phyloP scores from a whole-genome alignment of 1,139 yeast genomes.

The Barnettozyma hawaiiensis region DNA sequence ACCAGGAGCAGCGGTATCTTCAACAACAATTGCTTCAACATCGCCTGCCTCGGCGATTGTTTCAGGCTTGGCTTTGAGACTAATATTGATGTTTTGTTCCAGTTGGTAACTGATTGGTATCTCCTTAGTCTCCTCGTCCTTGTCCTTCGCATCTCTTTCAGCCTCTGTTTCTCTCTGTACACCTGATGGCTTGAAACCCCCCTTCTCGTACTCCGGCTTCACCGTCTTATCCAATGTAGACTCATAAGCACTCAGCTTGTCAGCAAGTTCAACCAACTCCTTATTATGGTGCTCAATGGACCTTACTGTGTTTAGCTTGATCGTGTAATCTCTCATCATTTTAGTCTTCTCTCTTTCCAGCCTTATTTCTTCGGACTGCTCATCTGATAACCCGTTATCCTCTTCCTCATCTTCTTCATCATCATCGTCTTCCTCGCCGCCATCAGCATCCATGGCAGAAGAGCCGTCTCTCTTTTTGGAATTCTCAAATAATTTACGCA shows the following conservation, averaged over 20 bases:
- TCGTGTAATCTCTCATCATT: constrained; percentile 24
- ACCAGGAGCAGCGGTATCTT: constrained; percentile 6
- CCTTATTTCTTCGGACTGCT: constrained; percentile 25
- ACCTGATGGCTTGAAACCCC: constrained; percentile 17
- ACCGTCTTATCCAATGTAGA: constrained; percentile 15
- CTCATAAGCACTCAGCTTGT: constrained; percentile 23
- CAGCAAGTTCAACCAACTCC: constrained; percentile 21
- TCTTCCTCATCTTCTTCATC: constrained; percentile 26
- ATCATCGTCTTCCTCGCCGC: constrained; percentile 20
- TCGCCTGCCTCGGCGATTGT: neutral
- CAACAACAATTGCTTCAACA: neutral
- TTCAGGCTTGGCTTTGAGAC: constrained; percentile 3
- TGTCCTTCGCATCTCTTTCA: constrained; percentile 20
- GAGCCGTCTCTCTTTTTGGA: constrained; percentile 30
- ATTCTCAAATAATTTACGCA: constrained; percentile 47
- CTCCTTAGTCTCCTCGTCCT: constrained; percentile 20
- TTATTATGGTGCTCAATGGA: constrained; percentile 23
- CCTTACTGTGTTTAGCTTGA: constrained; percentile 22
- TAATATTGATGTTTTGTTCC: constrained; percentile 2
- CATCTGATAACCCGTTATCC: constrained; percentile 27
- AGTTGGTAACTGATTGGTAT: neutral
- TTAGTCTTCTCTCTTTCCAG: constrained; percentile 23
- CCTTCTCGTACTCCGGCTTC: constrained; percentile 15
- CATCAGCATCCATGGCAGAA: constrained; percentile 22
- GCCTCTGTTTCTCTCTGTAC: constrained; percentile 19